Conservation (phyloP, 192 early-diverging fungal genomes). For the Coemansia sp. region DNA sequence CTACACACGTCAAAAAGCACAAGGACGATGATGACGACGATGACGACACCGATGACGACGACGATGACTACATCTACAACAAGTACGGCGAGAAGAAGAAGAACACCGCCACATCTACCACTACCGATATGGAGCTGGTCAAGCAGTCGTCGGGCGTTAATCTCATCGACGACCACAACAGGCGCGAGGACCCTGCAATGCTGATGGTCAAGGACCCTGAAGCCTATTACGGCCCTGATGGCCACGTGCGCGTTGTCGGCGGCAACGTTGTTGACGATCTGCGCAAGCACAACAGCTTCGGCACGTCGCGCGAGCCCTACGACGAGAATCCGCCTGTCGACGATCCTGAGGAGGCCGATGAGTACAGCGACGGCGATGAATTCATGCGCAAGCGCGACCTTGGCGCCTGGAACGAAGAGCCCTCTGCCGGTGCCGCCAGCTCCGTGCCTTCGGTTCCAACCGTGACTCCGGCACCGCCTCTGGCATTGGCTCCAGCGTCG, state of each 20-base stretch:
- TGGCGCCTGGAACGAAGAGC: conserved; percentile 22
- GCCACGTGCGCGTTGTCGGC: conserved; percentile 43
- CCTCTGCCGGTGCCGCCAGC: conserved; percentile 14
- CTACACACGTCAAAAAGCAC: conserved; percentile 42
- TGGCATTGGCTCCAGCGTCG: background rate
- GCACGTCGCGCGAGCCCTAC: conserved; percentile 41
- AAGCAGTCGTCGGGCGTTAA: conserved; percentile 52
- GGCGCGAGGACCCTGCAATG: conserved; percentile 52
- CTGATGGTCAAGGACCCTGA: conserved; percentile 51
- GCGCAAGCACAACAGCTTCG: conserved; percentile 46
- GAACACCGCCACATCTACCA: conserved; percentile 39
- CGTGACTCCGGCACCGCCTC: background rate
- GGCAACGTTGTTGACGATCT: conserved; percentile 51
- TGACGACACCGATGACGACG: conserved; percentile 36
- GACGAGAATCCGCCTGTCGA: conserved; percentile 53
- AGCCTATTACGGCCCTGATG: conserved; percentile 48
- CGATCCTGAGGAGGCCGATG: conserved; percentile 49
- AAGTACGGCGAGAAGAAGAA: conserved; percentile 55
- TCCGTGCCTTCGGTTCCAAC: conserved; percentile 16
- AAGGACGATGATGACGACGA: conserved; percentile 40
- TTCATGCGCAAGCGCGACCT: conserved; percentile 53
- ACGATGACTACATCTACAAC: conserved; percentile 50
- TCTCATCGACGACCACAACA: conserved; percentile 52
- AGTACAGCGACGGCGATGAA: conserved; percentile 51
- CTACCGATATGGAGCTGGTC: conserved; percentile 50